Conservation (phyloP, 2,329 filamentous ascomycete species). For the Tolypocladium sp. region DNA sequence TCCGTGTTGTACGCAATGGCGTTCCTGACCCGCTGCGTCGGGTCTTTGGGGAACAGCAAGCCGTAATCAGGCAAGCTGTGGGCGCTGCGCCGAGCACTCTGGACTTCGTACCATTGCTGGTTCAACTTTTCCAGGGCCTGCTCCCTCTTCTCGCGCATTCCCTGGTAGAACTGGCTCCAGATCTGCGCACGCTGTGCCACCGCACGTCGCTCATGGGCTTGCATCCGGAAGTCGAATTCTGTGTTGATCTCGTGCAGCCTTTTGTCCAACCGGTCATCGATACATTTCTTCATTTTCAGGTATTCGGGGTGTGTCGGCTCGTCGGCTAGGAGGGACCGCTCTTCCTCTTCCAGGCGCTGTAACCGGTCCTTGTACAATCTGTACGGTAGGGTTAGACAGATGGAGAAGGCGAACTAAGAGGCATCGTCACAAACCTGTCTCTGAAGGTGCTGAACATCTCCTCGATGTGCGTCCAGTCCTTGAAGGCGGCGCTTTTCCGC, state of each 20-base stretch:
- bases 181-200: slow-evolving; percentile 78
- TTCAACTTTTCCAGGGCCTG: slow-evolving; percentile 71
- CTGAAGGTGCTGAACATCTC: slow-evolving; percentile 81
- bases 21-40: slow-evolving; percentile 69
- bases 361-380: slow-evolving; percentile 87
- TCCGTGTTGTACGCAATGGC: slow-evolving; percentile 92
- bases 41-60: slow-evolving; percentile 69
- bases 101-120: slow-evolving; percentile 86
- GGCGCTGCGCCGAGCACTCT: slow-evolving; percentile 76
- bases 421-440: slow-evolving; percentile 52
- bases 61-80: slow-evolving; percentile 75
- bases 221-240: slow-evolving; percentile 63
- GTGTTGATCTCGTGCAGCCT: slow-evolving; percentile 69
- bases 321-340: slow-evolving; percentile 49
- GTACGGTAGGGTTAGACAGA: background rate
- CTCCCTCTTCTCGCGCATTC: slow-evolving; percentile 74
- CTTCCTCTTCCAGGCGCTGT: slow-evolving; percentile 65
- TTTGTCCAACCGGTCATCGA: slow-evolving; percentile 73
- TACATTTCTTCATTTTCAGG: slow-evolving; percentile 77
- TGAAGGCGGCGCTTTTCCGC: slow-evolving; percentile 70
- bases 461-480: slow-evolving; percentile 72
- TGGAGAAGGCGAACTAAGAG: background rate
- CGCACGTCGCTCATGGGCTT: slow-evolving; percentile 64
- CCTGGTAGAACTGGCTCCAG: slow-evolving; percentile 85
- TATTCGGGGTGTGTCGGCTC: slow-evolving; percentile 82